Conservation (phyloP, 441 rosid species). For the Theobroma grandiflorum region DNA sequence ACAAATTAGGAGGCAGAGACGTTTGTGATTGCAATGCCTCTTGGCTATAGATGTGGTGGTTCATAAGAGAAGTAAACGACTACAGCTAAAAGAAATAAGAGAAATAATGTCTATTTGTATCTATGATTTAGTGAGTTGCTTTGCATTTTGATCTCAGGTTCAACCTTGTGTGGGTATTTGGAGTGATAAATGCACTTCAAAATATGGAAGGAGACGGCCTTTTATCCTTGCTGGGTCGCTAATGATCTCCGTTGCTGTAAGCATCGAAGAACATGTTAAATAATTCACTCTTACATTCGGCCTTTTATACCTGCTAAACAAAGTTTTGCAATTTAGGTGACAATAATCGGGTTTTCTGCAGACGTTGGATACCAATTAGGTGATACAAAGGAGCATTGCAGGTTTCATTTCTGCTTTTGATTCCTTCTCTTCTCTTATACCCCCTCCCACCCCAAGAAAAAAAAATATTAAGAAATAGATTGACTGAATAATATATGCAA, state of each 20-base stretch:
- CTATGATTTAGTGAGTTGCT: conserved; percentile 24
- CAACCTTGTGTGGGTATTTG: conserved; percentile 98
- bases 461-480: not conserved
- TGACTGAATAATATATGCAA: conserved; percentile 18
- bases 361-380: conserved; percentile 93
- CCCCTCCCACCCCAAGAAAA: not conserved
- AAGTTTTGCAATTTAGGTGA: conserved; percentile 82
- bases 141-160: conserved; percentile 59
- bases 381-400: conserved; percentile 91
- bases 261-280: conserved; percentile 35
- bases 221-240: conserved; percentile 91
- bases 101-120: conserved; percentile 22
- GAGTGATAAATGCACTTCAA: conserved; percentile 95
- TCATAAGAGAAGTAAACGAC: conserved; percentile 4
- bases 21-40: not conserved
- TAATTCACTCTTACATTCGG: conserved; percentile 24
- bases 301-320: conserved; percentile 51
- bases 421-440: conserved; percentile 27
- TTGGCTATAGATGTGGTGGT: conserved; percentile 6
- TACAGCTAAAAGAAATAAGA: not conserved
- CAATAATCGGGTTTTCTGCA: conserved; percentile 96
- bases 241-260: conserved; percentile 87
- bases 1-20: not conserved
- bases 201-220: conserved; percentile 89
- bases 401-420: conserved; percentile 50